Evolutionary conservation across 2,329 filamentous ascomycete genomes (phyloP).

Genomic region (Pyrenophora tritici-repentis): DNA sequence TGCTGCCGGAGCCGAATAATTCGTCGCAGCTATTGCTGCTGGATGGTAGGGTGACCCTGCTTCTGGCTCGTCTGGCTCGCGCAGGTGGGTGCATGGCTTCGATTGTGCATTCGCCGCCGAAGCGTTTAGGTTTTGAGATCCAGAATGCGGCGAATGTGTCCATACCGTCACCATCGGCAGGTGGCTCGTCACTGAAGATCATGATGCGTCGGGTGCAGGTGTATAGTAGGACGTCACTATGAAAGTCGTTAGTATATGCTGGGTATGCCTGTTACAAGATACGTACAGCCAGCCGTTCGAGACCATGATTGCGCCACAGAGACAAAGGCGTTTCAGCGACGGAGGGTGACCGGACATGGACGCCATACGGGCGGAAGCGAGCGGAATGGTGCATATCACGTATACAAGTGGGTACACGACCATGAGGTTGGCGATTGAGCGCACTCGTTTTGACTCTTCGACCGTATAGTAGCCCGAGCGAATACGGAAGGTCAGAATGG

Average conservation of each 20-base stretch:
- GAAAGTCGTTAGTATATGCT: no score
- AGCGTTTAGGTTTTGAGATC: conserved; percentile 40
- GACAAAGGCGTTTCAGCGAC: conserved; percentile 54
- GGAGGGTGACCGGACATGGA: conserved; percentile 61
- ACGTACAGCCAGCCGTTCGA: conserved; percentile 59
- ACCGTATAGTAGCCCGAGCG: conserved; percentile 43
- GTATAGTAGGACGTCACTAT: conserved; percentile 60
- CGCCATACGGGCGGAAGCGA: conserved; percentile 67
- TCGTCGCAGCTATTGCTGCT: conserved; percentile 35
- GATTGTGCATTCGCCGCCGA: conserved; percentile 55
- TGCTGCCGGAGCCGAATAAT: conserved; percentile 25
- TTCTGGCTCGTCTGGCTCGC: conserved; percentile 15
- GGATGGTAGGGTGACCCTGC: conserved; percentile 23
- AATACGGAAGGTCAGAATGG: conserved; percentile 48
- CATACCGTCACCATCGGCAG: conserved; percentile 42
- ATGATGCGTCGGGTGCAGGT: conserved; percentile 62
- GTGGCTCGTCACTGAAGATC: conserved; percentile 56
- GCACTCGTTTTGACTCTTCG: conserved; percentile 42
- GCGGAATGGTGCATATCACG: conserved; percentile 68
- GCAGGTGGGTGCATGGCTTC: conserved; percentile 27
- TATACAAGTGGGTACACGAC: conserved; percentile 72
- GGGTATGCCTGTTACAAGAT: no score
- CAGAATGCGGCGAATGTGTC: conserved; percentile 46
- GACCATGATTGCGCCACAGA: conserved; percentile 61
- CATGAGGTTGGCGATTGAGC: conserved; percentile 60